Base-by-base conservation (phyloP, 2,329 filamentous ascomycete species). In the Ascochyta fabae region DNA sequence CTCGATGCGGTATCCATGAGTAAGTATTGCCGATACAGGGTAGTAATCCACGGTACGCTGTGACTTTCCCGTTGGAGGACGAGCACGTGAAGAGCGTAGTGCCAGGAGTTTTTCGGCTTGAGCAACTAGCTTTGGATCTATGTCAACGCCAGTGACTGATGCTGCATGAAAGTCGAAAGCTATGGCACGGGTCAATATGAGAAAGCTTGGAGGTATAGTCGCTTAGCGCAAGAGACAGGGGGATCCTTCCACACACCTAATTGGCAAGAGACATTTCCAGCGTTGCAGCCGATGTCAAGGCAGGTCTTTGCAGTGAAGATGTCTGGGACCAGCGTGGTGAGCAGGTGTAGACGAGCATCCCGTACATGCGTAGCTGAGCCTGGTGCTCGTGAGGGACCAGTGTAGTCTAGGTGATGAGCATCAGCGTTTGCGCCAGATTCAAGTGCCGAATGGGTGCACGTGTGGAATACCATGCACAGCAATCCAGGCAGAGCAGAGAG, bases 251-350 rank as follows among this genome's bases (percentile, higher is more conserved):
- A 67, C 68, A 57, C 73, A 77, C 75, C 74, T 51, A 77, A 65
- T 64, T 76, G 73, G 58, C 71, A 72, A 41, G 69, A 65, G 36
- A 77, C 72, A 29, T 57, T 65, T 43, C 76, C 76, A 56, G 68
- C 69, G 61, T 78, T 78, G 63, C 74, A 77, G 35, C 76, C 76
- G 53, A 77, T 60, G 49, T 78, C 76, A 29, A 77, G 64, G 56
- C 74, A 71, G 31, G 54, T 54, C 67, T 73, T 75, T 60, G 65
- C 70, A 46, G 62, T 60, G 65, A 74, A 75, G 29, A 76, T 53
- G 29, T 61, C 67, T 47, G 73, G 72, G 55, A 75, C 61, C 57
- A 73, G 61, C 59, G 63, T 46, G 42, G 63, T 58, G 47, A 77
- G 66, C 58, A 72, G 59, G 56, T 63, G 51, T 42, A 78, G 65